Evolutionary conservation across 1,139 yeast species (phyloP).

Genomic region (Blastobotrys malaysiensis): DNA sequence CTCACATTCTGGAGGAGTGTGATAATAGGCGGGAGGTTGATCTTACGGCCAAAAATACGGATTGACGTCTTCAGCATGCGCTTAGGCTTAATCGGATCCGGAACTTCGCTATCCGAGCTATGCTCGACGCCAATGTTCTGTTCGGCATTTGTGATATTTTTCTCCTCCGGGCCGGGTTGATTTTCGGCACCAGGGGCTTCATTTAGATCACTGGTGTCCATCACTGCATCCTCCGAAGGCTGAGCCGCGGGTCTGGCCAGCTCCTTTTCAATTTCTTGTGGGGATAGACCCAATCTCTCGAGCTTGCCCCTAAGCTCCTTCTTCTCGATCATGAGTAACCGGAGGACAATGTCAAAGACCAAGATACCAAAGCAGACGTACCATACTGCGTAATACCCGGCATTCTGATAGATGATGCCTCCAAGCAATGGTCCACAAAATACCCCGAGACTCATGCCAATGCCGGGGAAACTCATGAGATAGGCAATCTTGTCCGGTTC

Average conservation of each 20-base stretch:
- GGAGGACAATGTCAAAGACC: constrained; percentile 29
- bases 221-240: neutral
- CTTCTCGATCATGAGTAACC: constrained; percentile 32
- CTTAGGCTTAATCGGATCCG: neutral
- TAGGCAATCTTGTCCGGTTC: constrained; percentile 25
- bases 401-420: constrained; percentile 33
- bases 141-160: neutral
- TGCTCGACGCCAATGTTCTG: neutral
- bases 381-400: constrained; percentile 35
- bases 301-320: constrained; percentile 7
- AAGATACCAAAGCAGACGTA: constrained; percentile 31
- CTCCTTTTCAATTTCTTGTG: neutral
- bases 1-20: constrained; percentile 21
- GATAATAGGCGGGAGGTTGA: constrained; percentile 3
- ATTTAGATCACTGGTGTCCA: neutral
- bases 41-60: neutral
- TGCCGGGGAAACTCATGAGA: constrained; percentile 31
- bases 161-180: neutral
- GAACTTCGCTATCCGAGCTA: neutral
- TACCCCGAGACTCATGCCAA: constrained; percentile 31
- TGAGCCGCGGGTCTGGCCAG: neutral
- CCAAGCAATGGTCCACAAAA: constrained; percentile 36
- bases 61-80: neutral
- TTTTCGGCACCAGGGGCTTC: neutral
- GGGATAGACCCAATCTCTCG: neutral